phyloP scores from a whole-genome alignment of 345 rosid species.

The Brassica nigra region DNA sequence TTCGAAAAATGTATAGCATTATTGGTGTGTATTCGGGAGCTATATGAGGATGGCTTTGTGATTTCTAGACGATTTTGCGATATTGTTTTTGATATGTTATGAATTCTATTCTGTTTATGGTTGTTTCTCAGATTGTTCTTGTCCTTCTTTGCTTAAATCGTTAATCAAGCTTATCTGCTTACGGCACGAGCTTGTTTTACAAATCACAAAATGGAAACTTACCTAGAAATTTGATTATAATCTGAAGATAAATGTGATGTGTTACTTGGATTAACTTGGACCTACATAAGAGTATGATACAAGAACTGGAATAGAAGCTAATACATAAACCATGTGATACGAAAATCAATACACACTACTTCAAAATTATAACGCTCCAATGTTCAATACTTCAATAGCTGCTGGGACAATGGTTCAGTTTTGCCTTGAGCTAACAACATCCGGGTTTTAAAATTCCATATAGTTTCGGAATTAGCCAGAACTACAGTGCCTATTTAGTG shows the following conservation, averaged over 20 bases:
- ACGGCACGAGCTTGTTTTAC: neutral
- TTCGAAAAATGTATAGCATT: conserved; percentile 6
- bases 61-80: neutral
- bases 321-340: neutral
- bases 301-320: neutral
- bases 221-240: neutral
- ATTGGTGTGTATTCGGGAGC: conserved; percentile 35
- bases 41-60: conserved; percentile 26
- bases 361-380: neutral
- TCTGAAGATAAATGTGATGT: neutral
- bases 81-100: conserved; percentile 25
- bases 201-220: neutral
- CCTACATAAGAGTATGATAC: neutral
- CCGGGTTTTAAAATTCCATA: neutral
- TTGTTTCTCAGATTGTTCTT: neutral
- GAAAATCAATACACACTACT: neutral
- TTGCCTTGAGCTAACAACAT: neutral
- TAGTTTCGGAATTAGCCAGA: neutral
- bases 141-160: neutral
- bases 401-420: neutral
- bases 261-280: neutral
- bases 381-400: neutral
- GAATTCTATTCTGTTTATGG: neutral
- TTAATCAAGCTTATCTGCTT: neutral
- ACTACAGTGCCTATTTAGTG: neutral